Conservation (phyloP, 192 early-diverging fungal genomes). For the Linnemannia exigua region DNA sequence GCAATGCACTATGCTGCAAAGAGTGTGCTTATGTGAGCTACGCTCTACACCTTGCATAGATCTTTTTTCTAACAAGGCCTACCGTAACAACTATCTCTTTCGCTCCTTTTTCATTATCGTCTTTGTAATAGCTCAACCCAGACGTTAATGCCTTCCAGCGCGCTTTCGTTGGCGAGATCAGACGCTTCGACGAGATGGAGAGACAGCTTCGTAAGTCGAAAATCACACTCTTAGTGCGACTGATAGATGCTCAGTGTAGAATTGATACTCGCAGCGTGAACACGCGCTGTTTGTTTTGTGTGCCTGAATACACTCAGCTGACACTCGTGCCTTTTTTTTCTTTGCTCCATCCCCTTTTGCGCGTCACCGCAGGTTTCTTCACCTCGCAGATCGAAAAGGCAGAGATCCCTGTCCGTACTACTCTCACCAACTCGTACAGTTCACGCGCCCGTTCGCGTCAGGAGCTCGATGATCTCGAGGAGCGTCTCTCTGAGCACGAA, state of each 20-base stretch:
- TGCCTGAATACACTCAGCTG: not conserved
- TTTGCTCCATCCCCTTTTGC: not conserved
- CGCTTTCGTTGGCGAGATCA: conserved; percentile 95
- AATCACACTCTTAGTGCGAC: conserved; percentile 4
- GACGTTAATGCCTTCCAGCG: conserved; percentile 98
- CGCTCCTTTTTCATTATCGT: no score
- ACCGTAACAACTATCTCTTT: not conserved
- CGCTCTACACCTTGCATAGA: not conserved
- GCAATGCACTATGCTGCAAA: not conserved
- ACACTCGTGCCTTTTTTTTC: not conserved
- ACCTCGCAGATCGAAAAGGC: conserved; percentile 84
- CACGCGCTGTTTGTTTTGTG: not conserved
- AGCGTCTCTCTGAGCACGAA: conserved; percentile 87
- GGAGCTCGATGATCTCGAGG: conserved; percentile 97
- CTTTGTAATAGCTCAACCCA: conserved; percentile 83
- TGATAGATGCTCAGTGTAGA: not conserved
- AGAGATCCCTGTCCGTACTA: conserved; percentile 75
- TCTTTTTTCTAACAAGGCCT: conserved; percentile 3
- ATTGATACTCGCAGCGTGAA: not conserved
- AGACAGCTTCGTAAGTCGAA: conserved; percentile 87
- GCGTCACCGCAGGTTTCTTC: conserved; percentile 78
- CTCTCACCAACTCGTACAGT: conserved; percentile 61
- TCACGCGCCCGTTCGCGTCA: conserved; percentile 83
- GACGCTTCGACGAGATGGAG: conserved; percentile 98
- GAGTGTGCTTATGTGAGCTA: not conserved